phyloP scores from a whole-genome alignment of 768 basidiomycete species.

The Tylopilus plumbeoviolaceoides region DNA sequence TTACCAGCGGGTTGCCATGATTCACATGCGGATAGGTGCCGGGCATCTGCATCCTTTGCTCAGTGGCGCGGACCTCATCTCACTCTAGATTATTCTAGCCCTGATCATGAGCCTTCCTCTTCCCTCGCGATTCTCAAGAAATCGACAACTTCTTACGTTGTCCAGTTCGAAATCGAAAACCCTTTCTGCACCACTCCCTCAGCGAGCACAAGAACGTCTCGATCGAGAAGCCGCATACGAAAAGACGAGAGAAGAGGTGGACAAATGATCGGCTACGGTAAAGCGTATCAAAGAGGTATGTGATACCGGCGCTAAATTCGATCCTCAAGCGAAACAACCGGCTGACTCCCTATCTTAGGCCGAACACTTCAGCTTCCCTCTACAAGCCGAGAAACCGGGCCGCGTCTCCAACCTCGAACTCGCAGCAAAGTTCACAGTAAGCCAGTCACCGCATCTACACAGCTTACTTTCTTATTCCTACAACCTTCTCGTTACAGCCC shows the following conservation, averaged over 20 bases:
- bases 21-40: constrained; percentile 37
- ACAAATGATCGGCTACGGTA: constrained; percentile 93
- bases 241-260: constrained; percentile 85
- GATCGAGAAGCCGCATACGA: constrained; percentile 95
- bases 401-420: constrained; percentile 71
- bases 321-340: background rate
- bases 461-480: background rate
- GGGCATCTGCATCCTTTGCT: constrained; percentile 45
- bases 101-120: constrained; percentile 54
- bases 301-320: constrained; percentile 11
- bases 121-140: too few relatives aligned
- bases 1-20: background rate
- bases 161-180: too few relatives aligned
- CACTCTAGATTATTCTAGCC: constrained; percentile 54
- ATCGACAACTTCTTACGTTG: too few relatives aligned
- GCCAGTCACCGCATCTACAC: constrained; percentile 1
- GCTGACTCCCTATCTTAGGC: constrained; percentile 44
- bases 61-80: constrained; percentile 64
- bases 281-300: constrained; percentile 86
- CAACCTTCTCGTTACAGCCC: constrained; percentile 45
- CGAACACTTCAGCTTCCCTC: constrained; percentile 82
- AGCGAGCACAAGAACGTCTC: constrained; percentile 81
- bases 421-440: constrained; percentile 80
- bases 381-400: constrained; percentile 57
- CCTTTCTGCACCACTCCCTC: constrained; percentile 80